Percentiles rank a stretch among this genome's conserved stretches.
phyloP scores from a whole-genome alignment of 768 basidiomycete genomes.

The Guyanaporus albipodus region DNA sequence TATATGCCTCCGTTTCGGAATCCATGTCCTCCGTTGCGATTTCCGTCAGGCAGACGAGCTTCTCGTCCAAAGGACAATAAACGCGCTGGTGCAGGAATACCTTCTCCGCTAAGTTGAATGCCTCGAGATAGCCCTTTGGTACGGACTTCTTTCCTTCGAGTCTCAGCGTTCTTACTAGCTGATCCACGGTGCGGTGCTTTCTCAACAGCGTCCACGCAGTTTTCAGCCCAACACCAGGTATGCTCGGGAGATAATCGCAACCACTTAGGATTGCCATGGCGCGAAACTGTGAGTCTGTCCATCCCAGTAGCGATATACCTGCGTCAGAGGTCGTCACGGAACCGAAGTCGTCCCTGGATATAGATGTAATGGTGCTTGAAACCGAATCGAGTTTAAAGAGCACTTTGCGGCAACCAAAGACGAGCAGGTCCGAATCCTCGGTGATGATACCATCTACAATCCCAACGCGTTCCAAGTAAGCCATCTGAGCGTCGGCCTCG shows the following conservation, averaged over 20 bases:
- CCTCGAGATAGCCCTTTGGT: conserved; percentile 68
- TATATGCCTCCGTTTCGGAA: conserved; percentile 61
- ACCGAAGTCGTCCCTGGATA: conserved; percentile 66
- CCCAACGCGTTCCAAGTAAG: conserved; percentile 81
- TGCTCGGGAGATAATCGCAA: conserved; percentile 89
- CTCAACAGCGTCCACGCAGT: conserved; percentile 81
- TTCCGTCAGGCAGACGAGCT: conserved; percentile 67
- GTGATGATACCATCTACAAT: conserved; percentile 90
- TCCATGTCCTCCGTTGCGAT: conserved; percentile 54
- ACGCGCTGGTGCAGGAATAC: conserved; percentile 93
- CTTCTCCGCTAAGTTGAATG: conserved; percentile 80
- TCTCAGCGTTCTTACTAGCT: conserved; percentile 68
- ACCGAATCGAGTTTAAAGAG: conserved; percentile 88
- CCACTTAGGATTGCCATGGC: conserved; percentile 92
- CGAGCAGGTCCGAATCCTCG: conserved; percentile 96
- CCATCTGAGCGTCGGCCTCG: conserved; percentile 96
- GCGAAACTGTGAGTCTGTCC: conserved; percentile 88
- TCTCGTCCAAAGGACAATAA: conserved; percentile 67
- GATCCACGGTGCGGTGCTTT: conserved; percentile 84
- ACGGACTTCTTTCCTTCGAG: conserved; percentile 84
- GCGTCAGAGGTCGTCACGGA: conserved; percentile 48
- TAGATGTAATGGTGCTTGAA: conserved; percentile 58
- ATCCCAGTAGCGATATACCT: conserved; percentile 75
- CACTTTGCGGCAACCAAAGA: conserved; percentile 91
- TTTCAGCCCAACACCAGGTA: conserved; percentile 90